Base-by-base conservation (phyloP, 441 rosid genomes). In the Erodium moschatum region DNA sequence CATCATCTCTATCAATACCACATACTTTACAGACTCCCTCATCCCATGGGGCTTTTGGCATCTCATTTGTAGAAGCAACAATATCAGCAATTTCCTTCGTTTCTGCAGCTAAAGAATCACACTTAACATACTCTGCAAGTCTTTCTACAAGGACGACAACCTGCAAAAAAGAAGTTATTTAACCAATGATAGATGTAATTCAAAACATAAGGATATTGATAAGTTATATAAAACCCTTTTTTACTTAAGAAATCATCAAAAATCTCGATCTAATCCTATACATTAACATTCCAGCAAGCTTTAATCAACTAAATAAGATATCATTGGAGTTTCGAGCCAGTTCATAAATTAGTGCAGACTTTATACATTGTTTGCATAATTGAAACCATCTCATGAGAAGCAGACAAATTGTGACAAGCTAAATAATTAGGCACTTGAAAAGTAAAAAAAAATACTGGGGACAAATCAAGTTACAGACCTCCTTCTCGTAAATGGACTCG, bases 11-110 rank as follows among this genome's bases (percentile, higher is more conserved):
- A 83, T 94, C 98, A 60, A 91, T 82, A 66, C 98, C 98, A 60
- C 98, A 94, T 66, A 91, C 90, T 88, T 94, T 91, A 83, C 98
- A 94, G 69, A 94, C 86, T 69, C 97, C 98, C 75, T 94, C 98
- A 79, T 94, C 97, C 98, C 98, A 94, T 20, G 98, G 97, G 50
- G 97, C 97, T 81, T 88, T 94, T 40, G 97, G 98, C 65, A 89
- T 86, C 72, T 85, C 83, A 75, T 78, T 85, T 65, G 81, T 65
- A 18, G 85, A 84, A 80, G 85, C 86, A 76, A 88, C 76, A 78
- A 87, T 65, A 75, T 83, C 86, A 74, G 85, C 85, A 48, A 94
- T 73, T 74, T 91, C 97, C 75, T 86, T 83, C 54, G 69, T 77
- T 80, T 91, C 98, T 48, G 80, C 76, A 80, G 74, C 81, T 62